Conservation (phyloP, 495 filamentous ascomycete species). For the Aspergillus mulundensis region DNA sequence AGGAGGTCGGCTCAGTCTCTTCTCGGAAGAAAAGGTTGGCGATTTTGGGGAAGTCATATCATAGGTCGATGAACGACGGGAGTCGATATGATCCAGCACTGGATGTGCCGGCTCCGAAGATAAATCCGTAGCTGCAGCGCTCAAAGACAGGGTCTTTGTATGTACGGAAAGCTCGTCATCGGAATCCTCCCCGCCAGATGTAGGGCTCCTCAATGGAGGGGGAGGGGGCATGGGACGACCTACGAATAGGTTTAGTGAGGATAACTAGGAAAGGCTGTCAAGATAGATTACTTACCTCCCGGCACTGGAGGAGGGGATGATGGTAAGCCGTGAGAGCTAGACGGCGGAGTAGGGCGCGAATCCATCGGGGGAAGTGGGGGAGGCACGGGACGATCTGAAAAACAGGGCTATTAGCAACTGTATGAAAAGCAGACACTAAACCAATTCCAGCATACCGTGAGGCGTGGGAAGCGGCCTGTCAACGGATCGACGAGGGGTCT, state of each 20-base stretch:
- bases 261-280: slow-evolving; percentile 1
- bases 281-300: slow-evolving; percentile 60
- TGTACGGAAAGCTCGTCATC: slow-evolving; percentile 88
- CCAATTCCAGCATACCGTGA: slow-evolving; percentile 44
- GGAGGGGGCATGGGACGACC: slow-evolving; percentile 55
- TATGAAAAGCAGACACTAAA: not conserved
- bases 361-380: slow-evolving; percentile 33
- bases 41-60: slow-evolving; percentile 49
- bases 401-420: slow-evolving; percentile 5
- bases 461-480: slow-evolving; percentile 45
- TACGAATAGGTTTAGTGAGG: slow-evolving; percentile 21
- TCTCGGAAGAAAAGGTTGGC: slow-evolving; percentile 41
- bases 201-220: slow-evolving; percentile 43
- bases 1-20: slow-evolving; percentile 47
- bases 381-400: slow-evolving; percentile 26
- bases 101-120: slow-evolving; percentile 47
- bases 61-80: slow-evolving; percentile 40
- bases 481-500: slow-evolving; percentile 42
- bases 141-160: slow-evolving; percentile 46
- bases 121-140: slow-evolving; percentile 24
- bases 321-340: slow-evolving; percentile 59
- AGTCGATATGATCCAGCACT: slow-evolving; percentile 42
- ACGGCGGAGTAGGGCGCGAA: slow-evolving; percentile 47
- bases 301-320: slow-evolving; percentile 65
- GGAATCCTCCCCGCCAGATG: slow-evolving; percentile 78